These are phyloP conservation scores for Ceratobasidium sp. DNA, from an alignment of 1,284 basidiomycete genomes.

Conservation along the genomic window DNA sequence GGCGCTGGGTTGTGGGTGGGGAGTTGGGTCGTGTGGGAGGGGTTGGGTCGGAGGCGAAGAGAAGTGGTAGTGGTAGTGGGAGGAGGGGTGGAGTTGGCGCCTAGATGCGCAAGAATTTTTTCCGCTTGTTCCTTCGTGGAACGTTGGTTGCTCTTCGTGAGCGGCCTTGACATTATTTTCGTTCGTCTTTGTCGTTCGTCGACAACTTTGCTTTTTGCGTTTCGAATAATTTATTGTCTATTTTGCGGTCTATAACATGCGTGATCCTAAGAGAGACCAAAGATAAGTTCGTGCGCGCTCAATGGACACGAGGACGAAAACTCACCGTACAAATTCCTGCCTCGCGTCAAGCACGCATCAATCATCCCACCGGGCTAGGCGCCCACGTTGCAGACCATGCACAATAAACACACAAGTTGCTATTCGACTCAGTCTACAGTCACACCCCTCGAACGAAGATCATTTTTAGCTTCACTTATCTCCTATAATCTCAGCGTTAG, in stretches of 20 bases:
- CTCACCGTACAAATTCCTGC: background rate
- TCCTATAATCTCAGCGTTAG: conserved; percentile 61
- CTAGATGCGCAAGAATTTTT: conserved; percentile 45
- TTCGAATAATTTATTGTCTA: too few relatives aligned
- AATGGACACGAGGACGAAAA: background rate
- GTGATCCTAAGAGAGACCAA: too few relatives aligned
- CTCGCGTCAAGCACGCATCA: too few relatives aligned
- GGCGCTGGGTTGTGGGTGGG: too few relatives aligned
- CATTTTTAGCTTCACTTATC: conserved; percentile 77
- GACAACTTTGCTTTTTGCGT: background rate
- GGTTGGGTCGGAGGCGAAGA: background rate
- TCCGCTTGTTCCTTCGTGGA: conserved; percentile 41
- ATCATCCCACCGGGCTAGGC: background rate
- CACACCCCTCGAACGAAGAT: conserved; percentile 74
- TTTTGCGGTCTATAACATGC: too few relatives aligned
- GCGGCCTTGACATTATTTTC: conserved; percentile 24
- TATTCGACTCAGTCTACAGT: conserved; percentile 67
- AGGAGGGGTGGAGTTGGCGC: conserved; percentile 19
- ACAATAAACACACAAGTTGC: background rate
- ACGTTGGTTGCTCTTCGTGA: conserved; percentile 35
- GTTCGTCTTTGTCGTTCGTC: background rate
- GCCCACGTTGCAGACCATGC: background rate
- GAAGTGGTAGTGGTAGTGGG: background rate
- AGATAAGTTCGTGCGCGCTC: too few relatives aligned
- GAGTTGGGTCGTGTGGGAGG: background rate